phyloP scores from a whole-genome alignment of 2,329 filamentous ascomycete genomes.

The Xylaria digitata region DNA sequence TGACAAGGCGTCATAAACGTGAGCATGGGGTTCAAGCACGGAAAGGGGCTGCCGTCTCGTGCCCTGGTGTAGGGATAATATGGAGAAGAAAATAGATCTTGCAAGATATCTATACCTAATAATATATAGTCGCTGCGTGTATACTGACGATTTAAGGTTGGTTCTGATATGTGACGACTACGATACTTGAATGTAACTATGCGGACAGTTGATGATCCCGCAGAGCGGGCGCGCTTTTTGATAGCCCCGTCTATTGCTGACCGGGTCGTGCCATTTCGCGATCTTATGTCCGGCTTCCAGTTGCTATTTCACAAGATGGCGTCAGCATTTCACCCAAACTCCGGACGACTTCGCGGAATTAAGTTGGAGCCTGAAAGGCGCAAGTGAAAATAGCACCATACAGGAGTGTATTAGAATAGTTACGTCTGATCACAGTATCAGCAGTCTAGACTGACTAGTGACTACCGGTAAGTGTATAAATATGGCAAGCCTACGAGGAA shows the following conservation, averaged over 20 bases:
- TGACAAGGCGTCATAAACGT: too few species aligned
- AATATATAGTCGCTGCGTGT: not conserved
- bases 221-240: constrained; percentile 5
- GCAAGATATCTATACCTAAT: not conserved
- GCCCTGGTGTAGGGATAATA: not conserved
- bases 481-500: not conserved
- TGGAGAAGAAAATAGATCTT: not conserved
- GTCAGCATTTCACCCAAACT: constrained; percentile 9
- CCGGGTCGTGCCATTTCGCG: not conserved
- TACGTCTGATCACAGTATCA: not conserved
- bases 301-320: not conserved
- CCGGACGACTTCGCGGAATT: not conserved
- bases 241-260: constrained; percentile 21
- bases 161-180: not conserved
- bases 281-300: not conserved
- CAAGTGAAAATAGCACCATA: constrained; percentile 7
- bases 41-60: not conserved
- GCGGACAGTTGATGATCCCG: constrained; percentile 22
- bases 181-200: not conserved
- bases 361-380: not conserved
- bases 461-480: constrained; percentile 18
- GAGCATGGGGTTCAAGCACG: not conserved
- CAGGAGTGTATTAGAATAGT: not conserved
- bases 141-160: not conserved
- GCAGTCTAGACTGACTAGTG: not conserved